phyloP scores from a whole-genome alignment of 1,139 yeast species.

The Taphrina flavorubra region DNA sequence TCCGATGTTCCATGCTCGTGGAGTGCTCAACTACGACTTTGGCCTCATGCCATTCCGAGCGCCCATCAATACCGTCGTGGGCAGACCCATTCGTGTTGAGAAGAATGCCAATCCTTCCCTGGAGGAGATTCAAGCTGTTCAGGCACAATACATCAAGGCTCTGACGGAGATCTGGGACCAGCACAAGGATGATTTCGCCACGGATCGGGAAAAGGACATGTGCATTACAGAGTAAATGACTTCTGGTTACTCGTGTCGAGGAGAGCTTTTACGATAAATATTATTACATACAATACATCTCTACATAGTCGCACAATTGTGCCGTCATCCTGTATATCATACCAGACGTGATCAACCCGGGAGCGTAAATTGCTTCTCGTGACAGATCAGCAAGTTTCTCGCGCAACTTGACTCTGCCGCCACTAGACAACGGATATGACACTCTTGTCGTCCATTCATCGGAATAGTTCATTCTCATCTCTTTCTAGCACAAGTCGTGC shows the following conservation, averaged over 20 bases:
- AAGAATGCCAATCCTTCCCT: conserved; percentile 56
- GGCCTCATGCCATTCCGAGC: conserved; percentile 87
- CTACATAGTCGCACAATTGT: not conserved
- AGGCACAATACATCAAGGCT: conserved; percentile 71
- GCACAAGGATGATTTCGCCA: conserved; percentile 62
- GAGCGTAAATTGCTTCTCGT: no score
- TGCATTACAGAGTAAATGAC: conserved; percentile 42
- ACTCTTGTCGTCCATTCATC: not conserved
- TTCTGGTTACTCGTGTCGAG: no score
- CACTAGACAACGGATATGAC: no score
- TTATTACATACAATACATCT: not conserved
- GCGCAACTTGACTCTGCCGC: no score
- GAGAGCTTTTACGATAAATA: not conserved
- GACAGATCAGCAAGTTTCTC: no score
- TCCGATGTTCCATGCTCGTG: conserved; percentile 91
- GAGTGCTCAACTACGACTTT: conserved; percentile 88
- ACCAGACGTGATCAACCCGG: no score
- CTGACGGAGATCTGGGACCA: conserved; percentile 70
- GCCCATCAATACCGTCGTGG: conserved; percentile 79
- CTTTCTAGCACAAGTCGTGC: not conserved
- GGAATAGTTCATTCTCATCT: not conserved
- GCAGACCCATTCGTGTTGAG: conserved; percentile 78
- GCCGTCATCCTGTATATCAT: not conserved
- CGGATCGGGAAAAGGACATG: conserved; percentile 44
- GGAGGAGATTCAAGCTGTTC: conserved; percentile 70